Conservation (phyloP, 495 filamentous ascomycete genomes). For the Tuber borchii region DNA sequence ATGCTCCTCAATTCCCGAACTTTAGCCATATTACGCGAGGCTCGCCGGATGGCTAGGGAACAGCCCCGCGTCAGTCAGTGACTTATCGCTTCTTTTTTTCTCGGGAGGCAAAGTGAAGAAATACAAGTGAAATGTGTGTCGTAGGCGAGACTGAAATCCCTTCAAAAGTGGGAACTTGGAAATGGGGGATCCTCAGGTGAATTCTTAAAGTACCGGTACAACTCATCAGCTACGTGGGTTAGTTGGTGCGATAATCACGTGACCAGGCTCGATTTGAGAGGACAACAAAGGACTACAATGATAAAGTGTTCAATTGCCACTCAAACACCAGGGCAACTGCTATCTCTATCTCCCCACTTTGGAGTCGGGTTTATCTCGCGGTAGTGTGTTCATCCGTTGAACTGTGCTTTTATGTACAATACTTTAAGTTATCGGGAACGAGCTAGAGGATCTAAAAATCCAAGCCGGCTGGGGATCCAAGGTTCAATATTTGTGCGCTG, state of each 20-base stretch:
- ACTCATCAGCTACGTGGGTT: background rate
- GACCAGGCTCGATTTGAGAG: background rate
- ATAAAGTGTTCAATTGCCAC: background rate
- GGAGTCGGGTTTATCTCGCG: background rate
- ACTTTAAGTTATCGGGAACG: background rate
- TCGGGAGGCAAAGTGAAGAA: background rate
- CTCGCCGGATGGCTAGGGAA: background rate
- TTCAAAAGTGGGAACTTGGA: background rate
- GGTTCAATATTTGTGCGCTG: background rate
- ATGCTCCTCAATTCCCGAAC: background rate
- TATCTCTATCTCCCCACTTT: background rate
- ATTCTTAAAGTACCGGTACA: background rate
- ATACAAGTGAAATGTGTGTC: background rate
- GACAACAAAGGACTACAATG: background rate
- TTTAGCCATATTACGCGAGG: background rate
- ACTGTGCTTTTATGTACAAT: background rate
- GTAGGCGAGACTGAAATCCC: background rate
- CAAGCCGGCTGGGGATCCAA: background rate
- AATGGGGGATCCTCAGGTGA: background rate
- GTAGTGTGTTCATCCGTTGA: background rate
- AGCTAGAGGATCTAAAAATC: background rate
- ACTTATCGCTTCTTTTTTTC: background rate
- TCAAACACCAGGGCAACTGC: background rate
- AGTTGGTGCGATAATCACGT: background rate
- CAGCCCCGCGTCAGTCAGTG: background rate